phyloP scores from a whole-genome alignment of 31 red algal species.

The Asparagopsis taxiformis region DNA sequence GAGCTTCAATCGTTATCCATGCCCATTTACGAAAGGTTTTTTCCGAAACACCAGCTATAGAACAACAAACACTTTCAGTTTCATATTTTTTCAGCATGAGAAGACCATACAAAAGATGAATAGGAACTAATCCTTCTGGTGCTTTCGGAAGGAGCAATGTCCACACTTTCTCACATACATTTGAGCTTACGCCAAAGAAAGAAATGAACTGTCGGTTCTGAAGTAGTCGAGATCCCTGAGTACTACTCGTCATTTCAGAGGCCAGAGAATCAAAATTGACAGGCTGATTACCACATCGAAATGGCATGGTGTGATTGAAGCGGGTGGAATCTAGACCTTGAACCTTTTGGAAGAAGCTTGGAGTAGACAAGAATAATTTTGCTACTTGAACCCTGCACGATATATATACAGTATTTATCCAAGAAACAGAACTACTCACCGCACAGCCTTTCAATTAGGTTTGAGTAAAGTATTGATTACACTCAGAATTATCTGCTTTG shows the following conservation, averaged over 20 bases:
- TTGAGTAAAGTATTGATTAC: not conserved
- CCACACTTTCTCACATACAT: not conserved
- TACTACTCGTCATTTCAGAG: not conserved
- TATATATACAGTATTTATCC: not conserved
- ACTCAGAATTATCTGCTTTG: not conserved
- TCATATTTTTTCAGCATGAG: not conserved
- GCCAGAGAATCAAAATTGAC: not conserved
- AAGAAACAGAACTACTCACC: not conserved
- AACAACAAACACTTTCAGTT: not conserved
- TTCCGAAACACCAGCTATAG: not conserved
- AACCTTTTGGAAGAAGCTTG: not conserved
- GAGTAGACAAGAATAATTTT: not conserved
- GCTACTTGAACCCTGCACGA: too few species aligned
- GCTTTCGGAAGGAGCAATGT: too few species aligned
- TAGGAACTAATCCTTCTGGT: too few species aligned
- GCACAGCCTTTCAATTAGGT: too few species aligned
- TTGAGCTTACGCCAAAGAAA: not conserved
- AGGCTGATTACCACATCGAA: too few species aligned
- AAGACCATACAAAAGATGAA: not conserved
- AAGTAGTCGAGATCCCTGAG: not conserved
- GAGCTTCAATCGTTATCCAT: not conserved
- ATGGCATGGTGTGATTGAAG: too few species aligned
- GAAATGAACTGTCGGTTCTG: not conserved
- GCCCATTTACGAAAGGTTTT: not conserved
- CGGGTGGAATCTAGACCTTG: too few species aligned